Base-by-base conservation (phyloP, 2,329 filamentous ascomycete species). In the Aspergillus japonicus region DNA sequence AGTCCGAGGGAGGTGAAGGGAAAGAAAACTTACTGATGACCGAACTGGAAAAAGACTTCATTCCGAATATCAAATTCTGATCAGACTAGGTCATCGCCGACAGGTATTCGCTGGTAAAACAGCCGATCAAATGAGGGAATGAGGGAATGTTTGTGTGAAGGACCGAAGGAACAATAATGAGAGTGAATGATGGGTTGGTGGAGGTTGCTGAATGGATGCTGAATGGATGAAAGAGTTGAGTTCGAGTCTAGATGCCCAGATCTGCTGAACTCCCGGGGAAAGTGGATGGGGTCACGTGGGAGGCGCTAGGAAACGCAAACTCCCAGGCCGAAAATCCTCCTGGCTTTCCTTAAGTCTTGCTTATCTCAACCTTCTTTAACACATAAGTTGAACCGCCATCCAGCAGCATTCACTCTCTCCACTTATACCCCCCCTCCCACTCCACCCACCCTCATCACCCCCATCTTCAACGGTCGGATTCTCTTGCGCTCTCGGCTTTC, bases 11-110 rank as follows among this genome's bases (percentile, higher is more conserved):
- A 12, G 39, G 47, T 29, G 54, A 58, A 31, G 39, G 29, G 21
- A 35, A 21, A 21, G 33, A 31, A 47, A 54, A 71, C 76, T 68
- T 72, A 81, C 80, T 82, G 63, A 84, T 82, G 47, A 79, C 81
- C 57, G 83, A 85, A 67, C 81, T 83, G 61, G 82, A 83, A 49
- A 84, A 78, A 21, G 81, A 79, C 75, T 82, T 75, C 76, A 78
- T 78, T 39, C 24, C 63, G 58, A 59, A 62, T 62, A 56, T 47
- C 19, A 44, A 44, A 44, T 19, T 44, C 16, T 16, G 16, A 19
- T 7, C 39, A 44, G 5, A 19, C 19, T 19, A 44, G 55, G 52
- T 64, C 69, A 70, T 72, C 56, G 64, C 68, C 69, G 47, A 54
- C n/a, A 44, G 19, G 14, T 44, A 19, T 44, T 16, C 16, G 16